Evolutionary conservation across 2,329 filamentous ascomycete genomes (phyloP).

Genomic region (Ustilaginoidea virens): DNA sequence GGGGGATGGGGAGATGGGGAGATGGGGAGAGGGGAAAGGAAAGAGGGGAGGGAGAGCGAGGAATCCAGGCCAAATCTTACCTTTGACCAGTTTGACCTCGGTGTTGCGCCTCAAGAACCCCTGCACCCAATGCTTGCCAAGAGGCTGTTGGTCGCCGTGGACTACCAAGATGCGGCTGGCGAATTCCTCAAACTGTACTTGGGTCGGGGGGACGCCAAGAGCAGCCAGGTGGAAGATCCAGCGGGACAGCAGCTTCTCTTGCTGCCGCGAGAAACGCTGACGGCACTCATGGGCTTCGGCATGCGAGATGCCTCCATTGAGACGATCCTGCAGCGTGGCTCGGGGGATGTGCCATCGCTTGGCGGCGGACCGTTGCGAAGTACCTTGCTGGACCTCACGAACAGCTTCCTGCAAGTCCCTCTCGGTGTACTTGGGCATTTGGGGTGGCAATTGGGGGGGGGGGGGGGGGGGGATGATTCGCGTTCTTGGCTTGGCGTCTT

Average conservation of each 20-base stretch:
- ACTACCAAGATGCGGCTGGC: constrained; percentile 6
- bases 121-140: constrained; percentile 7
- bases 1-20: too few species aligned
- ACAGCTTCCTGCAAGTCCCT: constrained; percentile 7
- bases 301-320: constrained; percentile 6
- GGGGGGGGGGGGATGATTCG: background rate
- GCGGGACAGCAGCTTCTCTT: constrained; percentile 6
- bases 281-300: constrained; percentile 7
- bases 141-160: constrained; percentile 5
- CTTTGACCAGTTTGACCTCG: constrained; percentile 6
- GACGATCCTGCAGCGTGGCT: constrained; percentile 6
- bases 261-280: constrained; percentile 6
- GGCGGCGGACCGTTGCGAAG: constrained; percentile 6
- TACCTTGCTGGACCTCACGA: constrained; percentile 7
- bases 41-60: background rate
- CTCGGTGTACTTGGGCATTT: constrained; percentile 7
- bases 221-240: constrained; percentile 6
- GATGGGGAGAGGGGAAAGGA: too few species aligned
- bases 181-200: constrained; percentile 6
- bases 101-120: constrained; percentile 6
- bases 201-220: constrained; percentile 5
- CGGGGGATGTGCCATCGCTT: constrained; percentile 6
- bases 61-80: constrained; percentile 3
- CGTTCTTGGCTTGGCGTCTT: too few species aligned
- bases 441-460: constrained; percentile 1